These are phyloP conservation scores for Daldinia childiae DNA, from an alignment of 495 filamentous ascomycete genomes.

Conservation along the genomic window DNA sequence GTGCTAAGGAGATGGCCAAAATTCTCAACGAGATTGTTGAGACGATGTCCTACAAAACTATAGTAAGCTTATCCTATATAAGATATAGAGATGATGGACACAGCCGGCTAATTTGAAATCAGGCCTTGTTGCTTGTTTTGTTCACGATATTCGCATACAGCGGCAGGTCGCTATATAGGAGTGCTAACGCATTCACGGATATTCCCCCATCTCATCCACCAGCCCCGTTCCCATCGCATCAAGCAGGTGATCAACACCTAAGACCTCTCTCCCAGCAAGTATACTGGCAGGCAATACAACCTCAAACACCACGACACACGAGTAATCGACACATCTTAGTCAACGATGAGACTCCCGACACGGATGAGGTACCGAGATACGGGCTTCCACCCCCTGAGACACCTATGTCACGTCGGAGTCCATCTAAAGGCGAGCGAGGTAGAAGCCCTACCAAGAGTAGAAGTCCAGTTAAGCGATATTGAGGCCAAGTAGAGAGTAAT, in stretches of 20 bases:
- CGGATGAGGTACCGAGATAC: constrained; percentile 50
- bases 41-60: constrained; percentile 57
- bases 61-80: constrained; percentile 78
- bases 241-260: constrained; percentile 45
- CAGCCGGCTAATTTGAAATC: constrained; percentile 74
- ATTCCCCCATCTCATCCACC: constrained; percentile 28
- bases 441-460: constrained; percentile 54
- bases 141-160: constrained; percentile 64
- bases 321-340: constrained; percentile 40
- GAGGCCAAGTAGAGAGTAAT: background rate
- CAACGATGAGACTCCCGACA: constrained; percentile 54
- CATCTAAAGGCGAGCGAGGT: constrained; percentile 55
- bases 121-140: constrained; percentile 66
- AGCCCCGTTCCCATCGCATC: constrained; percentile 46
- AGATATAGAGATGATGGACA: constrained; percentile 71
- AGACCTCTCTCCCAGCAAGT: constrained; percentile 45
- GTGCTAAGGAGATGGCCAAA: constrained; percentile 56
- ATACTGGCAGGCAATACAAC: constrained; percentile 55
- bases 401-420: constrained; percentile 52
- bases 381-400: constrained; percentile 53
- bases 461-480: constrained; percentile 55
- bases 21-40: constrained; percentile 60
- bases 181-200: constrained; percentile 40
- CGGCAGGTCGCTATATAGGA: constrained; percentile 44
- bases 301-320: constrained; percentile 54